Percentiles rank a stretch among this genome's conserved stretches.
These are phyloP conservation scores for Pseudogymnoascus verrucosus DNA, from an alignment of 2,329 filamentous ascomycete species.

Conservation along the genomic window DNA sequence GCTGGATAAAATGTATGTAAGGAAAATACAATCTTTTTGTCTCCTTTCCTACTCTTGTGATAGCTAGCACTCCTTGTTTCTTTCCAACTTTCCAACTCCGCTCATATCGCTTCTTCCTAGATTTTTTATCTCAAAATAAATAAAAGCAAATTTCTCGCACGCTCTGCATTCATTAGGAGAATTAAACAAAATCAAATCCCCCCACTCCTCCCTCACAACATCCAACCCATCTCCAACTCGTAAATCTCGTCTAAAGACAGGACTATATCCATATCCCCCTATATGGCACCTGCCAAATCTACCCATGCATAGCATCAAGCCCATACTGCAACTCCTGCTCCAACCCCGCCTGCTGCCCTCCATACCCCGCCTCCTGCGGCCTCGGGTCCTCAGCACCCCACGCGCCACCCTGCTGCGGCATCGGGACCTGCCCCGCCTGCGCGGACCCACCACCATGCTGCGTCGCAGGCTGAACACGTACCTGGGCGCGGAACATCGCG, in stretches of 20 bases:
- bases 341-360: conserved; percentile 20
- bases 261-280: neutral
- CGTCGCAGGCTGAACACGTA: conserved; percentile 28
- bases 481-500: conserved; percentile 62
- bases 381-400: conserved; percentile 29
- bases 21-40: neutral
- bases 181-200: neutral
- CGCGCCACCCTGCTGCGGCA: conserved; percentile 24
- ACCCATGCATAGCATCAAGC: conserved; percentile 27
- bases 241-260: neutral
- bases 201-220: no score
- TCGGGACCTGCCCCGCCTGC: conserved; percentile 22
- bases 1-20: neutral
- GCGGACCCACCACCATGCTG: conserved; percentile 22
- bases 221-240: neutral
- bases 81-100: neutral
- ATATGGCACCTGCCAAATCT: conserved; percentile 1
- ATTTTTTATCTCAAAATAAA: neutral
- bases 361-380: conserved; percentile 24
- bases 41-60: neutral
- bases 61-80: neutral
- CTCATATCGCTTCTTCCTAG: neutral
- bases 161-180: conserved; percentile 3
- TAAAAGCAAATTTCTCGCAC: neutral
- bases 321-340: conserved; percentile 30